phyloP scores from a whole-genome alignment of 345 rosid species.

The Durio zibethinus region DNA sequence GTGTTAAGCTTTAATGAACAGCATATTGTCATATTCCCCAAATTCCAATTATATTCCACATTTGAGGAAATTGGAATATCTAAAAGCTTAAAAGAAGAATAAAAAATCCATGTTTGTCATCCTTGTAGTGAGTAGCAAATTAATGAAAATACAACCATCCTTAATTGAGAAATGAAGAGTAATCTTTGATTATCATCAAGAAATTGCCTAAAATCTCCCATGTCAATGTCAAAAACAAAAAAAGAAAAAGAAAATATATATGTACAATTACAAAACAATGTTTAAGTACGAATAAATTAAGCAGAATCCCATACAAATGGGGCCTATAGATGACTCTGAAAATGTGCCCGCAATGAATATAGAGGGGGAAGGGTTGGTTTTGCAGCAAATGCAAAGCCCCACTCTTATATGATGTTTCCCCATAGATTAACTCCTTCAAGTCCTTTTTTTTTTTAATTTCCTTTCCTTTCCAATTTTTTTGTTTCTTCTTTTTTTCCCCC shows the following conservation, averaged over 20 bases:
- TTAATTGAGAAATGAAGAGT: neutral
- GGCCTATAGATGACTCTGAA: constrained; percentile 21
- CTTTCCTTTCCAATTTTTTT: neutral
- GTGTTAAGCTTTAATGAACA: too few relatives aligned
- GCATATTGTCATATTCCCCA: too few relatives aligned
- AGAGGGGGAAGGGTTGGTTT: constrained; percentile 17
- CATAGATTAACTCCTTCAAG: neutral
- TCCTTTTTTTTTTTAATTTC: neutral
- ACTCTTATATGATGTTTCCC: constrained; percentile 23
- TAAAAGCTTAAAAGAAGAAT: too few relatives aligned
- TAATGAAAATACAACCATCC: neutral
- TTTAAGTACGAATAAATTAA: neutral
- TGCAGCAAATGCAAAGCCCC: constrained; percentile 25
- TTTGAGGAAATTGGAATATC: neutral
- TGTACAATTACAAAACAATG: neutral
- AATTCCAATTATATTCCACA: neutral
- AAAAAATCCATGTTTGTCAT: too few relatives aligned
- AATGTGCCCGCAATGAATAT: constrained; percentile 38
- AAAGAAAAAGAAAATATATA: neutral
- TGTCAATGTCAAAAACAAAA: neutral
- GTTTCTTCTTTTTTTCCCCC: neutral
- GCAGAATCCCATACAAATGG: constrained; percentile 19
- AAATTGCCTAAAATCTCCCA: neutral
- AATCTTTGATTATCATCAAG: neutral
- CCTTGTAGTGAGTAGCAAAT: neutral